Evolutionary conservation across 129 eudicot genomes (phyloP).

Genomic region (Flaveria sonorensis): DNA sequence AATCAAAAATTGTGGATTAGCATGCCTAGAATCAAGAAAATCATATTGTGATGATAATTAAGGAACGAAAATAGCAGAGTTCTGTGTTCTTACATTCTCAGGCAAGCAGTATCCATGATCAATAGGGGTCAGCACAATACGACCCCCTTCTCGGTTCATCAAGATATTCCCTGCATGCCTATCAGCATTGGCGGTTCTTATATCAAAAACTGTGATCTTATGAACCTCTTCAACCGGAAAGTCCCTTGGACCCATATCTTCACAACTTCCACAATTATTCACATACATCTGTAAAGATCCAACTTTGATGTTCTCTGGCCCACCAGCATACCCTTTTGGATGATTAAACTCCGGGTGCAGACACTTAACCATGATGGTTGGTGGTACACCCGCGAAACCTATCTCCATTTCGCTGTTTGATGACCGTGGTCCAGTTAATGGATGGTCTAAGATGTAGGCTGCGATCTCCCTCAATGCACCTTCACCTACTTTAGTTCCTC

Average conservation of each 20-base stretch:
- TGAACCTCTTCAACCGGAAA: conserved; percentile 73
- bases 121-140: conserved; percentile 53
- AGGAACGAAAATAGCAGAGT: conserved; percentile 5
- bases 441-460: conserved; percentile 68
- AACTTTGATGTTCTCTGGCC: conserved; percentile 41
- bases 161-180: conserved; percentile 71
- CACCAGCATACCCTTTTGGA: conserved; percentile 49
- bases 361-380: conserved; percentile 60
- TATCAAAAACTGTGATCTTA: conserved; percentile 63
- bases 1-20: background rate
- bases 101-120: conserved; percentile 81
- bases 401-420: conserved; percentile 27
- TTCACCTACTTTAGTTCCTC: conserved; percentile 71
- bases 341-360: conserved; percentile 57
- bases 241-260: conserved; percentile 65
- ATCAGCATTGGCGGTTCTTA: conserved; percentile 72
- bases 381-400: conserved; percentile 69
- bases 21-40: background rate
- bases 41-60: background rate
- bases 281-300: conserved; percentile 70
- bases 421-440: conserved; percentile 43
- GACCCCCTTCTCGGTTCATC: conserved; percentile 47
- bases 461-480: conserved; percentile 78
- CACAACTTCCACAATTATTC: conserved; percentile 64
- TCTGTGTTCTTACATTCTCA: conserved; percentile 50